Evolutionary conservation across 2,329 filamentous ascomycete genomes (phyloP).

Genomic region (Annulohypoxylon truncatum): DNA sequence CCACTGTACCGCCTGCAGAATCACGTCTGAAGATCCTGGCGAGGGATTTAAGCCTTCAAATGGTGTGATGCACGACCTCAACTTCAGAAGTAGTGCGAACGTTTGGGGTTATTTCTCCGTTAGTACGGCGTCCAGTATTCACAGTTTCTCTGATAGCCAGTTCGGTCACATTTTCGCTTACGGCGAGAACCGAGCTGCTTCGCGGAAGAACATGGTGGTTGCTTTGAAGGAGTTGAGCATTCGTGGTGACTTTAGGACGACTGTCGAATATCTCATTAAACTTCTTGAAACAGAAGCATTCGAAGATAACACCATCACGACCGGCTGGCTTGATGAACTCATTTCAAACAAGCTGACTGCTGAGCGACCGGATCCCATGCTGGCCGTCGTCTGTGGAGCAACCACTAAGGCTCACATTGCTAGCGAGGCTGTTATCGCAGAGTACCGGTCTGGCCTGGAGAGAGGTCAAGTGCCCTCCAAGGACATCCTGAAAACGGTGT

Average conservation of each 20-base stretch:
- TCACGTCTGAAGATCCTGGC: conserved; percentile 97
- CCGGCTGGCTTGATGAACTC: conserved; percentile 97
- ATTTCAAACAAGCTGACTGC: conserved; percentile 98
- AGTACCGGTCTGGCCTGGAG: conserved; percentile 89
- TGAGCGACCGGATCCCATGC: conserved; percentile 90
- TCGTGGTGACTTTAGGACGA: conserved; percentile 98
- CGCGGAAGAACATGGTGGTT: conserved; percentile 98
- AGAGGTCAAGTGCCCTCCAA: conserved; percentile 98
- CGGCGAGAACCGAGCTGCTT: conserved; percentile 95
- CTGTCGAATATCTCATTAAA: conserved; percentile 99
- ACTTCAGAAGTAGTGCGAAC: conserved; percentile 98
- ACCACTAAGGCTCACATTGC: conserved; percentile 94
- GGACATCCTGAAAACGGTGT: conserved; percentile 97
- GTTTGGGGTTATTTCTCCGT: conserved; percentile 99
- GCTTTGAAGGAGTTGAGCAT: conserved; percentile 99
- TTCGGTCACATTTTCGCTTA: conserved; percentile 99
- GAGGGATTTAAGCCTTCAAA: conserved; percentile 99
- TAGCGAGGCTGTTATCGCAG: conserved; percentile 87
- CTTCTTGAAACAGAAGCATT: conserved; percentile 97
- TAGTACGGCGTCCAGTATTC: conserved; percentile 93
- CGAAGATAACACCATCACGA: conserved; percentile 99
- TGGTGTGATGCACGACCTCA: conserved; percentile 98
- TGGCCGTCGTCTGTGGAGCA: conserved; percentile 95
- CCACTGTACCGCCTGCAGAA: conserved; percentile 97
- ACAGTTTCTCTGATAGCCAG: conserved; percentile 99